Evolutionary conservation across 225 moss, liverwort and hornwort species (phyloP).

Genomic region (Physcomitrellopsis africana): DNA sequence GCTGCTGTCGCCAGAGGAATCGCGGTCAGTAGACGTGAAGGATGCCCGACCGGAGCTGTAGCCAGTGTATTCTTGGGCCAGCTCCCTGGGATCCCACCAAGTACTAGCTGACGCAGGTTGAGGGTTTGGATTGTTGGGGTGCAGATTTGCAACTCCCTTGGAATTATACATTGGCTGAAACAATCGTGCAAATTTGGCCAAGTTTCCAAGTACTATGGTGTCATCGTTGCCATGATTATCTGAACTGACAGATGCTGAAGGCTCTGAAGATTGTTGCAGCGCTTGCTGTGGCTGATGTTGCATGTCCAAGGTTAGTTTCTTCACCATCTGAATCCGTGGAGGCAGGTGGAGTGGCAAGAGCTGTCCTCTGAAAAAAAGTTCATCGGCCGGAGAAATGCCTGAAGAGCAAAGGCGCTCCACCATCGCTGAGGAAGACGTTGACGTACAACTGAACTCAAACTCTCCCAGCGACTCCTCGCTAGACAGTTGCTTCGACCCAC

Average conservation of each 20-base stretch:
- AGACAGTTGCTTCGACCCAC: too few relatives aligned
- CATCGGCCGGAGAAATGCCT: constrained; percentile 62
- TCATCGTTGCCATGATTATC: constrained; percentile 31
- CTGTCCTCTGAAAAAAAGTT: constrained; percentile 63
- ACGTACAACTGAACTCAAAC: constrained; percentile 51
- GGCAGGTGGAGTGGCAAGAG: constrained; percentile 59
- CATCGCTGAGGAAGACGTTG: constrained; percentile 11
- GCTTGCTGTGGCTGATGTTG: constrained; percentile 32
- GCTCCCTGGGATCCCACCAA: constrained; percentile 59
- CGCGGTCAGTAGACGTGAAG: constrained; percentile 51
- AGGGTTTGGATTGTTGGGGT: neutral
- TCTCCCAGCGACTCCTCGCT: constrained; percentile 21
- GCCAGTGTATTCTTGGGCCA: constrained; percentile 2
- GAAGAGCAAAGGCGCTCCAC: constrained; percentile 33
- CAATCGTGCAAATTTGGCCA: constrained; percentile 37
- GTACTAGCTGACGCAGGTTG: constrained; percentile 31
- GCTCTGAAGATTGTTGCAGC: neutral
- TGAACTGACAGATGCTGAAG: neutral
- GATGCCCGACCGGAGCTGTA: constrained; percentile 34
- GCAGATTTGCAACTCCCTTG: constrained; percentile 9
- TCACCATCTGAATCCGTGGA: constrained; percentile 68
- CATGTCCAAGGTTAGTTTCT: constrained; percentile 53
- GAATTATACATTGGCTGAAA: constrained; percentile 51
- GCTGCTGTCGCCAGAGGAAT: constrained; percentile 48
- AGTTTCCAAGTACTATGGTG: constrained; percentile 28